These are phyloP conservation scores for Pecoramyces ruminantium DNA, from an alignment of 192 early-diverging fungal genomes.

Conservation along the genomic window DNA sequence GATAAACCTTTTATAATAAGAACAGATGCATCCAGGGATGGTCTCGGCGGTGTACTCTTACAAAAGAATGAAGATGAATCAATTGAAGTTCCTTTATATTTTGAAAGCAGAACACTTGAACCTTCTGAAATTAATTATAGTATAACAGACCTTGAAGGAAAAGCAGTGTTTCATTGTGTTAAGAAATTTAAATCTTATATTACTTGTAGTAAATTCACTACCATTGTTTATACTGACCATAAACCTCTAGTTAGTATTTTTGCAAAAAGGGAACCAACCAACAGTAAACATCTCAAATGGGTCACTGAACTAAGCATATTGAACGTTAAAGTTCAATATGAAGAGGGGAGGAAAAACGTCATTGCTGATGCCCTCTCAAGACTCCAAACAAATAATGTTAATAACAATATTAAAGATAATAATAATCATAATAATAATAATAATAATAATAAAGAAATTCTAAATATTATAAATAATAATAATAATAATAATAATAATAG, in stretches of 20 bases:
- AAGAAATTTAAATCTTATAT: slow-evolving; percentile 14
- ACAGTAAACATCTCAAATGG: slow-evolving; percentile 14
- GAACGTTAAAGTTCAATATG: slow-evolving; percentile 6
- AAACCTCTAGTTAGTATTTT: slow-evolving; percentile 15
- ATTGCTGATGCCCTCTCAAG: slow-evolving; percentile 14
- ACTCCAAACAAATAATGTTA: too few species aligned
- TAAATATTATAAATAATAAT: too few species aligned
- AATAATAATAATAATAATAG: too few species aligned
- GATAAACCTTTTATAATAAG: too few species aligned
- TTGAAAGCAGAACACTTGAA: background rate
- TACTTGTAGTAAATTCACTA: background rate
- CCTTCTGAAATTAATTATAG: slow-evolving; percentile 12
- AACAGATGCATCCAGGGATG: too few species aligned
- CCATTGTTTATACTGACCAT: slow-evolving; percentile 20
- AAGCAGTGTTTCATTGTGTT: slow-evolving; percentile 17
- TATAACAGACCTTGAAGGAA: background rate
- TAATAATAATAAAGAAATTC: too few species aligned
- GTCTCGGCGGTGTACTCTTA: too few species aligned
- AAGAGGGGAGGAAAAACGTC: slow-evolving; percentile 8
- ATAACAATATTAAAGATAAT: too few species aligned
- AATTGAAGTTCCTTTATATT: too few species aligned
- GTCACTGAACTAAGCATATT: slow-evolving; percentile 2
- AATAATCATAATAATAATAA: too few species aligned
- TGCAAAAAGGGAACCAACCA: slow-evolving; percentile 5
- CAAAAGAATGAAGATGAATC: too few species aligned